Conservation (phyloP, 345 rosid species). For the Brassica cretica region DNA sequence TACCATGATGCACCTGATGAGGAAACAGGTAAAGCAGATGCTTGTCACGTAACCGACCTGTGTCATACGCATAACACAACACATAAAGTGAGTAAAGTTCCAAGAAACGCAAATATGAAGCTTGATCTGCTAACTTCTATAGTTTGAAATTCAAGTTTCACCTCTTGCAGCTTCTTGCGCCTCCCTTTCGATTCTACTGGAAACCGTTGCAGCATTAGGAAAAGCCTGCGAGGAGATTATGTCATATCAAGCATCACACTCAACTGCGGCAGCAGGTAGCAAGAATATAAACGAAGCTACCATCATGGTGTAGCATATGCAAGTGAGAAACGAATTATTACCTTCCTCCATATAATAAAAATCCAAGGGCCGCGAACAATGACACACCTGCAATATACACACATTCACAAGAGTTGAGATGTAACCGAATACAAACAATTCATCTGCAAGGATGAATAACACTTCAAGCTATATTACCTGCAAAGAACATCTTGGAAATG, state of each 20-base stretch:
- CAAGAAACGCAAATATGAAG: not conserved
- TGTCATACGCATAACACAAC: not conserved
- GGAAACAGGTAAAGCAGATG: slow-evolving; percentile 73
- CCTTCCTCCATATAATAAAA: slow-evolving; percentile 87
- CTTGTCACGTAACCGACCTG: slow-evolving; percentile 74
- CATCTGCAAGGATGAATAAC: not conserved
- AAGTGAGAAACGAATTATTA: slow-evolving; percentile 24
- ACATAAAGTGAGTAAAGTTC: not conserved
- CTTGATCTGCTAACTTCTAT: not conserved
- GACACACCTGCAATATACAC: slow-evolving; percentile 55
- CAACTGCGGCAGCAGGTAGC: not conserved
- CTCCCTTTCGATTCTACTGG: slow-evolving; percentile 92
- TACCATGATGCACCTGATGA: slow-evolving; percentile 77
- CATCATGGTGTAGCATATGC: not conserved
- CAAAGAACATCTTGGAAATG: slow-evolving; percentile 85
- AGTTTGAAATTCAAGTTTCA: slow-evolving; percentile 30
- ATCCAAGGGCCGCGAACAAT: slow-evolving; percentile 65
- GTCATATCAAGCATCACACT: not conserved
- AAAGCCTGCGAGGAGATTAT: slow-evolving; percentile 47
- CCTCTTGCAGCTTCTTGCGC: slow-evolving; percentile 86
- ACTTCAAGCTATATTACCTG: slow-evolving; percentile 48
- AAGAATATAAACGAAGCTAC: slow-evolving; percentile 10
- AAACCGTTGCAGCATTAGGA: slow-evolving; percentile 74
- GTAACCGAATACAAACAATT: not conserved
- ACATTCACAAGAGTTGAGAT: slow-evolving; percentile 18